These are phyloP conservation scores for Elongisporangium prolatum DNA, from an alignment of 352 stramenopile species.

Conservation along the genomic window DNA sequence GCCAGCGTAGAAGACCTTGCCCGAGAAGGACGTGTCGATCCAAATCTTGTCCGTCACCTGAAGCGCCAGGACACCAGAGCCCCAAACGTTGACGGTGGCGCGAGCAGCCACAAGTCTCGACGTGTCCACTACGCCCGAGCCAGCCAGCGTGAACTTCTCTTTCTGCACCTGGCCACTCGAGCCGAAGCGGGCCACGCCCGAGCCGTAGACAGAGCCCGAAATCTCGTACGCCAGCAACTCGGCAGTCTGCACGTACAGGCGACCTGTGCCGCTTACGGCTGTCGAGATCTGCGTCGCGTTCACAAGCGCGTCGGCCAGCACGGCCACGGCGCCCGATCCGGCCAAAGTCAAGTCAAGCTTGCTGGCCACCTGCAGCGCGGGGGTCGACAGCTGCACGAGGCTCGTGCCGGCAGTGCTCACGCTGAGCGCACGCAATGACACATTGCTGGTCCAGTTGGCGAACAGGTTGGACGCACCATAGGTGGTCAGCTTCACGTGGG, in stretches of 20 bases:
- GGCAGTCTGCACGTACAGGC: slow-evolving; percentile 28
- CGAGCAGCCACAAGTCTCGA: slow-evolving; percentile 33
- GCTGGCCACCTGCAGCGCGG: slow-evolving; percentile 8
- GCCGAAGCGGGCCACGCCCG: slow-evolving; percentile 11
- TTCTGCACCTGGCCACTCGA: slow-evolving; percentile 9
- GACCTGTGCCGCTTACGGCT: slow-evolving; percentile 22
- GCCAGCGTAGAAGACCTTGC: slow-evolving; percentile 48
- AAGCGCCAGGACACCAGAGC: slow-evolving; percentile 36
- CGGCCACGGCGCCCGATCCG: slow-evolving; percentile 16
- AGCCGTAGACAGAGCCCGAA: slow-evolving; percentile 8
- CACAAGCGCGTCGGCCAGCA: slow-evolving; percentile 18
- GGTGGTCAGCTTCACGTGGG: slow-evolving; percentile 35
- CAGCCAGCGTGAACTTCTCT: slow-evolving; percentile 9
- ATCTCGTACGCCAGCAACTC: slow-evolving; percentile 18
- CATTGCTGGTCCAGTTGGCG: slow-evolving; percentile 9
- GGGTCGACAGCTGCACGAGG: slow-evolving; percentile 11
- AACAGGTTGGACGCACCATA: slow-evolving; percentile 36
- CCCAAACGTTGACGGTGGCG: slow-evolving; percentile 45
- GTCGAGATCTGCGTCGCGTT: slow-evolving; percentile 14
- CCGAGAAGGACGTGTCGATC: slow-evolving; percentile 44
- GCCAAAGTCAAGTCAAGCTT: slow-evolving; percentile 5
- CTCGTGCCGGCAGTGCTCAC: slow-evolving; percentile 10
- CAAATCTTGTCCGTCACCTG: slow-evolving; percentile 44
- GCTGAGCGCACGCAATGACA: slow-evolving; percentile 2
- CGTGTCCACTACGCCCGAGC: slow-evolving; percentile 12